Evolutionary conservation across 2,329 filamentous ascomycete species (phyloP).

Genomic region (Apiospora rasikravindrae): DNA sequence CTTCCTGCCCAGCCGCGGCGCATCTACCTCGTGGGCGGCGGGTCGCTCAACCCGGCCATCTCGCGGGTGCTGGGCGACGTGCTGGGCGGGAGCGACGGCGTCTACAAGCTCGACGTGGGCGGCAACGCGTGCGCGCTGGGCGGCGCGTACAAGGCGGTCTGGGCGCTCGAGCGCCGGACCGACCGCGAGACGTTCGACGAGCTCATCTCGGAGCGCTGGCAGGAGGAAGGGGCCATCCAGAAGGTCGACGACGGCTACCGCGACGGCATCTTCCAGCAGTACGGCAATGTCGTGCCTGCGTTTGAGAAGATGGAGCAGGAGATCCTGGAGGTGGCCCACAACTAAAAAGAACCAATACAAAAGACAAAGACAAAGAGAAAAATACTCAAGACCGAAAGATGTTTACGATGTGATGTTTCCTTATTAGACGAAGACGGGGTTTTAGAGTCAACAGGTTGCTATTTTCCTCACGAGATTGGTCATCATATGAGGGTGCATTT

Average conservation of each 20-base stretch:
- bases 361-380: not conserved
- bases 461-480: not conserved
- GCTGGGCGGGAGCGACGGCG: constrained; percentile 85
- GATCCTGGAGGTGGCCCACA: constrained; percentile 38
- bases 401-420: not conserved
- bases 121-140: constrained; percentile 95
- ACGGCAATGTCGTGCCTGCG: constrained; percentile 76
- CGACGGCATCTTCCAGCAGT: constrained; percentile 74
- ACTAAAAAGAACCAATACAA: constrained; percentile 25
- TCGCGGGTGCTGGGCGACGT: constrained; percentile 85
- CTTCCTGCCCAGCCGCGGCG: constrained; percentile 85
- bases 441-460: not conserved
- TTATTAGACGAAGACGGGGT: not conserved
- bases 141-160: constrained; percentile 94
- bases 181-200: constrained; percentile 82
- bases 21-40: constrained; percentile 94
- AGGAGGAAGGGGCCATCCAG: constrained; percentile 81
- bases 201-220: constrained; percentile 83
- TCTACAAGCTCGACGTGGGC: constrained; percentile 92
- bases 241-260: constrained; percentile 84
- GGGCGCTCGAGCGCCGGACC: constrained; percentile 75
- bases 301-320: constrained; percentile 39
- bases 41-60: constrained; percentile 87
- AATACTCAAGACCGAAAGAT: not conserved
- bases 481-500: not conserved